Percentiles rank a stretch among this genome's conserved stretches.
phyloP scores from a whole-genome alignment of 352 stramenopile species.

The Globisporangium cederbergense region DNA sequence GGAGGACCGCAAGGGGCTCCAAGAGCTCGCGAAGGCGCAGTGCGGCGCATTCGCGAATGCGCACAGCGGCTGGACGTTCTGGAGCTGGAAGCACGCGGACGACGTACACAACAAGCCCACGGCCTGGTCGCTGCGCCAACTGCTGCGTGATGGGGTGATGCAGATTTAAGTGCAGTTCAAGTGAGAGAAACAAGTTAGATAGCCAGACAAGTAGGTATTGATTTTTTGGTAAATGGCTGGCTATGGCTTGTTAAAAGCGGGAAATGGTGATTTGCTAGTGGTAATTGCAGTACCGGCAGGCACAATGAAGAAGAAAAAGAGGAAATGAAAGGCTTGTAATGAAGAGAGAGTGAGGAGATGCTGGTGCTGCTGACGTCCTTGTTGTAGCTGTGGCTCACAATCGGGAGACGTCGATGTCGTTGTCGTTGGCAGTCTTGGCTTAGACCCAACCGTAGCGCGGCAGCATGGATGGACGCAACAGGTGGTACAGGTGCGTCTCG shows the following conservation, averaged over 20 bases:
- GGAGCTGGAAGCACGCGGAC: constrained; percentile 79
- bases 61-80: constrained; percentile 84
- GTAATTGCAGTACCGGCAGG: too few relatives aligned
- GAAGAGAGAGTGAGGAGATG: too few relatives aligned
- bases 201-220: too few relatives aligned
- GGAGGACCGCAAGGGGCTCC: constrained; percentile 39
- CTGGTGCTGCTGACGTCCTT: background rate
- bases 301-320: too few relatives aligned
- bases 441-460: constrained; percentile 40
- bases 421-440: background rate
- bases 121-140: constrained; percentile 75
- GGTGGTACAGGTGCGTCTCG: constrained; percentile 27
- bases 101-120: constrained; percentile 44
- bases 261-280: too few relatives aligned
- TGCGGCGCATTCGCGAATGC: constrained; percentile 53
- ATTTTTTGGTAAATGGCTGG: too few relatives aligned
- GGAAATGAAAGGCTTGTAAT: too few relatives aligned
- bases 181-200: too few relatives aligned
- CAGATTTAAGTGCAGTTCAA: background rate
- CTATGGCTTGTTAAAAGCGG: too few relatives aligned
- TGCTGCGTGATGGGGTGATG: constrained; percentile 73
- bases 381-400: background rate
- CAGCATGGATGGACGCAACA: constrained; percentile 29
- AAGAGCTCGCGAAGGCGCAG: constrained; percentile 55
- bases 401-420: background rate